Evolutionary conservation across 208 protist genomes (phyloP), one percentile per base, ranked within the genome.

Genomic region (Wallacemonas sp.): DNA sequence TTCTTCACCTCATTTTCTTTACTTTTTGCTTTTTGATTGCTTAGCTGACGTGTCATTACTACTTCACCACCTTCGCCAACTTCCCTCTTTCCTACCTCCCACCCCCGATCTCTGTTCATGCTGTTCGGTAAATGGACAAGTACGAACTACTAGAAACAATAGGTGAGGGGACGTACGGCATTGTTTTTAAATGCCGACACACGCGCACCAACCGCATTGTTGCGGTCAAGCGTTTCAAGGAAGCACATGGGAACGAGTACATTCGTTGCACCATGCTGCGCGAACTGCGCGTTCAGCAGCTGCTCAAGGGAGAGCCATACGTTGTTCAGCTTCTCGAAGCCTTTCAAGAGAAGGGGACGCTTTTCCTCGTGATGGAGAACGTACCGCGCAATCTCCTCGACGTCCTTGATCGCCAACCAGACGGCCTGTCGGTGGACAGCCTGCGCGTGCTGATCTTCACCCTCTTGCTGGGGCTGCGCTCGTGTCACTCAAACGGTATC

Each of bases 321-420:
- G 93, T 98, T 18, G 94, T 98, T 12, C 87, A 92, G 62, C 76
- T 98, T 20, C 76, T 90, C 22, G 89, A 97, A 38, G 67, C 82
- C 5, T 97, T 98, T 74, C 65, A 89, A 46, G 72, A 93, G 41
- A 90, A 95, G 38, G 81, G 89, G 5, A 74, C 86, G 16, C 67
- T 98, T n/a, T 96, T 94, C 78, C 73, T 99, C 0, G 96, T 98
- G 4, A 98, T 99, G 83, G 96, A 99, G 67, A 98, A 95, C 73
- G 74, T 97, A 28, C 82, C 82, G 20, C 42, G 70, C 5, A 98
- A 92, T 57, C 74, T 99, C 26, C 71, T 98, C 1, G 92, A 98
- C 59, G 67, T 94, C 2, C 76, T 98, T 29, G 91, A 95, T 36
- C 61, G 63, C 28, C 45, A 83, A 16, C 77, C 72, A 0, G 8